Evolutionary conservation across 1,284 basidiomycete genomes (phyloP).

Genomic region (Malassezia slooffiae): DNA sequence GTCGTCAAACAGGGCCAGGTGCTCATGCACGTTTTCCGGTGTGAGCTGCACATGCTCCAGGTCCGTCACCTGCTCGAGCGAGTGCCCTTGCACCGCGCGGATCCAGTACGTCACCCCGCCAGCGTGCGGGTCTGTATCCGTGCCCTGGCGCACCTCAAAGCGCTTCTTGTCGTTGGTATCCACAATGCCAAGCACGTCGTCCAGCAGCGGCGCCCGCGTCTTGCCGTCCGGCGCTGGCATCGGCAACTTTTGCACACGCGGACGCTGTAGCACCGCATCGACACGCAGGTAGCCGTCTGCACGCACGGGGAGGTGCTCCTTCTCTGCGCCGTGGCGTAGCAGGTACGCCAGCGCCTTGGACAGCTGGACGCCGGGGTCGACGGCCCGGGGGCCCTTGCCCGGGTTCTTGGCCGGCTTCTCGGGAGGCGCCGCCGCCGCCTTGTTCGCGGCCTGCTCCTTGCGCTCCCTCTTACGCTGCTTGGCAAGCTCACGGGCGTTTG

Average conservation of each 20-base stretch:
- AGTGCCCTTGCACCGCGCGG: conserved; percentile 90
- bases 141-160: conserved; percentile 36
- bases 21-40: conserved; percentile 16
- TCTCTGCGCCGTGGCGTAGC: conserved; percentile 68
- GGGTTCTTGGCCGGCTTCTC: background rate
- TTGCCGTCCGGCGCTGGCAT: conserved; percentile 15
- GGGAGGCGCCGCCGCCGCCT: conserved; percentile 7
- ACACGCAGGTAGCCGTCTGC: conserved; percentile 69
- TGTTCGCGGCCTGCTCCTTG: conserved; percentile 12
- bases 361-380: conserved; percentile 44
- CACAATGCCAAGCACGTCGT: conserved; percentile 27
- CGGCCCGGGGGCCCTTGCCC: conserved; percentile 5
- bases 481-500: conserved; percentile 17
- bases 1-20: background rate
- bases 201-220: conserved; percentile 14
- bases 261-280: conserved; percentile 49
- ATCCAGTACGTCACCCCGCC: conserved; percentile 51
- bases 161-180: conserved; percentile 36
- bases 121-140: background rate
- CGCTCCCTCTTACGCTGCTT: conserved; percentile 21
- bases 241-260: conserved; percentile 28
- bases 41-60: conserved; percentile 21
- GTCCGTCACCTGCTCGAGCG: conserved; percentile 49
- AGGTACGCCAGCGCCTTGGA: conserved; percentile 75
- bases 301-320: conserved; percentile 63